Base-by-base conservation (phyloP, 345 rosid species). In the Rhizophora mangle region DNA sequence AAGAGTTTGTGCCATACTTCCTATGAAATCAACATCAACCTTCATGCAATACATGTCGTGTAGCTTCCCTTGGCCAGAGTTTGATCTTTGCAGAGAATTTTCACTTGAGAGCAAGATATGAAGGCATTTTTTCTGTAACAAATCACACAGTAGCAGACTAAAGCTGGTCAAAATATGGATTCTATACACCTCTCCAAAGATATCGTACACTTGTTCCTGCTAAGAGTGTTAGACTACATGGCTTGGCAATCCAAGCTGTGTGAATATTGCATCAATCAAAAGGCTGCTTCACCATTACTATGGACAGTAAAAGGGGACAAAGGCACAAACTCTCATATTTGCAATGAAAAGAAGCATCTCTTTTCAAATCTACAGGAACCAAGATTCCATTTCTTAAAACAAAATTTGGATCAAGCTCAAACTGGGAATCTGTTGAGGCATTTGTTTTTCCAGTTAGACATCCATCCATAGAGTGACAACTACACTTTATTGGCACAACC, bases 321-420 rank as follows among this genome's bases (percentile, higher is more conserved):
- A 95, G 90, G 83, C 97, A 95, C 30, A 92, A 67, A 5, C 68
- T 76, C 77, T 83, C 84, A 62, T 81, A 89, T 85, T 76, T 87
- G 85, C 99, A 95, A 75, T 92, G 97, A 74, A 78, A 80, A 65
- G 77, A 21, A 55, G 63, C 65, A 37, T 82, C 79, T 60, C 79
- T 63, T 55, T 75, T 76, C 26, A 64, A 70, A 79, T 78, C 82
- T 58, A 77, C 71, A 18, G 93, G 83, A 69, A 84, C 84, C 80
- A 87, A 75, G 51, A 91, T 78, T 62, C 96, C 96, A 70, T 95
- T 88, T 74, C 89, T 78, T 85, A 88, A 80, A 74, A 84, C 69
- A 78, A 85, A 89, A 53, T 68, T 55, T 56, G 72, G 86, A 67
- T 85, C 80, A 36, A 67, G 69, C 58, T 83, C 82, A 0, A 69